Conservation (phyloP, 768 basidiomycete species). For the Chiua virens region DNA sequence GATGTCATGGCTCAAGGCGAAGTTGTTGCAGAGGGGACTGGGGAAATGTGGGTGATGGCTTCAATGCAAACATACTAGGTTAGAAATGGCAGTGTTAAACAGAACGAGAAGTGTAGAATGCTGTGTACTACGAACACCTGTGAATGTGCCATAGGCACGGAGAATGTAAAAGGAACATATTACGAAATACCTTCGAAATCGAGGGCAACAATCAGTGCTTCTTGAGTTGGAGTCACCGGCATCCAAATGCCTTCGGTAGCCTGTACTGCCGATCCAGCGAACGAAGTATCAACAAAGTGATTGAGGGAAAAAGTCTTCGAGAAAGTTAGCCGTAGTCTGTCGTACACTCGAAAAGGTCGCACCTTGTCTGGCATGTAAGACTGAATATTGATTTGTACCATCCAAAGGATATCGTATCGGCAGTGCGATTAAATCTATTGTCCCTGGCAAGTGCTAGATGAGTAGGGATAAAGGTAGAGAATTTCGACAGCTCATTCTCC, state of each 20-base stretch:
- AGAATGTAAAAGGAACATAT: too few species aligned
- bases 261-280: conserved; percentile 63
- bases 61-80: conserved; percentile 42
- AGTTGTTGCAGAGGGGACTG: conserved; percentile 65
- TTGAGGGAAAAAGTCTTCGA: conserved; percentile 60
- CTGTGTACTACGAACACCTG: conserved; percentile 67
- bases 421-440: conserved; percentile 58
- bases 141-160: too few species aligned
- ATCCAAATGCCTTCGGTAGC: conserved; percentile 71
- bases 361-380: conserved; percentile 63
- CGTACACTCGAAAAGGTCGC: background rate
- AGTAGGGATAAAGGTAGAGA: conserved; percentile 62
- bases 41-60: conserved; percentile 16
- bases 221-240: conserved; percentile 60
- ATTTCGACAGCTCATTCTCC: conserved; percentile 66
- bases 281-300: conserved; percentile 63
- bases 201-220: conserved; percentile 55
- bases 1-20: conserved; percentile 61
- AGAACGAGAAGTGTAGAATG: conserved; percentile 61
- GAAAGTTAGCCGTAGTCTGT: background rate
- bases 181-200: conserved; percentile 56
- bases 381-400: conserved; percentile 67
- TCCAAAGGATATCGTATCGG: conserved; percentile 56
- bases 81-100: conserved; percentile 68
- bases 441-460: conserved; percentile 61